Base-by-base conservation (phyloP, 2,329 filamentous ascomycete genomes). In the Talaromyces rugulosus region DNA sequence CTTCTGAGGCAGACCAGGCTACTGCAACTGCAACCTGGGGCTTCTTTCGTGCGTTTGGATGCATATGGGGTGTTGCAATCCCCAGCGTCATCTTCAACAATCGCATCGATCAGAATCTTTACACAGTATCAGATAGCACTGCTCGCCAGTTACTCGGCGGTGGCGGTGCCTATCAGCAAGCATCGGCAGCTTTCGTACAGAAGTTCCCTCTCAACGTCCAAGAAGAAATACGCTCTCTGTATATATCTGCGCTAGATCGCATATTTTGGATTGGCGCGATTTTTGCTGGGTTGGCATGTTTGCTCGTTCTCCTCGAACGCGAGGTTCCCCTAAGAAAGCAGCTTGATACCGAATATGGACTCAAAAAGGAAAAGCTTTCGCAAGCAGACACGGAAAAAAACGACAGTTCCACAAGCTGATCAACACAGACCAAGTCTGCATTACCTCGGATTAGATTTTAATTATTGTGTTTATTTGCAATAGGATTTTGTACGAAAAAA, bases 71-170 rank as follows among this genome's bases (percentile, higher is more conserved):
- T 7, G 66, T 71, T 1, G 65, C 68, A 1, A 67, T 73, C 23
- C 67, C 71, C 1, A 50, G 64, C 1, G 68, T 71, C n/a, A 64
- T 76, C 9, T 77, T 75, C 64, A 75, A 74, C 56, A 63, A 62
- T 11, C 64, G 60, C 7, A 58, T 73, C 8, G 61, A 71, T 11
- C n/a, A 58, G 0, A 63, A 72, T 7, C 27, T 33, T 65, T 0
- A 28, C 52, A 18, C 57, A 55, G 30, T 58, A 1, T 61, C 72
- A n/a, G 55, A 58, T 9, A 65, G 70, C 34, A 28, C 57, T 0
- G 11, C 56, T 5, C 7, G 70, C 5, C 56, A 62, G 1, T 36
- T 58, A n/a, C 59, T 74, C 16, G 31, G 40, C 12, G 56, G 63
- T 33, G 71, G 72, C 0, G 56, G 60, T 4, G 71, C 71, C 3